phyloP scores from a whole-genome alignment of 2,329 filamentous ascomycete genomes.

The Niveomyces coronatus region DNA sequence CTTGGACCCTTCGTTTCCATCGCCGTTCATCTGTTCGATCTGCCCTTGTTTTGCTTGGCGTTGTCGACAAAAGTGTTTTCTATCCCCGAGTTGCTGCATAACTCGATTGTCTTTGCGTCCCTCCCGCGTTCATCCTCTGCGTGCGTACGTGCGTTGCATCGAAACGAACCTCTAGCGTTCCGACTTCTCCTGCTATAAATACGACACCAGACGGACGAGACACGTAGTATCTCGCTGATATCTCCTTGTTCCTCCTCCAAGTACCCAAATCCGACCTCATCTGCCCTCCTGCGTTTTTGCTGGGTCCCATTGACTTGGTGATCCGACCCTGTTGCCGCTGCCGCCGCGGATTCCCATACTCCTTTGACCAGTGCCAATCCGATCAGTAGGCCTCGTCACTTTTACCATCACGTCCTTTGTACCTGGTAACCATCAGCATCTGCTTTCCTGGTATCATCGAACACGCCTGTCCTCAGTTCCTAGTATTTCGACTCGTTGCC shows the following conservation, averaged over 20 bases:
- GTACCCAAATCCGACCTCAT: not conserved
- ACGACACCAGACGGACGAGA: slow-evolving; percentile 4
- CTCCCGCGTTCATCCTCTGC: slow-evolving; percentile 2
- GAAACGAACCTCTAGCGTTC: slow-evolving; percentile 2
- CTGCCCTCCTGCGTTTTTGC: not conserved
- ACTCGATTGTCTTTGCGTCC: slow-evolving; percentile 1
- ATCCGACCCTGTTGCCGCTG: not conserved
- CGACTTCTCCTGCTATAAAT: slow-evolving; percentile 6
- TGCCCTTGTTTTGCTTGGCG: not conserved
- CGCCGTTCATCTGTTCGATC: not conserved
- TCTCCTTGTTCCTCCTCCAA: not conserved
- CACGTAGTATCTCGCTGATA: slow-evolving; percentile 8
- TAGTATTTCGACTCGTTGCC: too few species aligned
- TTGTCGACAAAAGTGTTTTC: slow-evolving; percentile 5
- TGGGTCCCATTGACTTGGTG: slow-evolving; percentile 10
- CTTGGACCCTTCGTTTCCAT: not conserved
- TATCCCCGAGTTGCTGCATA: not conserved
- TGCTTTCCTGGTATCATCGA: too few species aligned
- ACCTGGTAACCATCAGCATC: not conserved
- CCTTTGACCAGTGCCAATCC: slow-evolving; percentile 1
- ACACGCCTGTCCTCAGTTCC: too few species aligned
- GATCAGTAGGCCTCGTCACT: slow-evolving; percentile 7
- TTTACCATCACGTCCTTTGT: not conserved
- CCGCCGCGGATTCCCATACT: slow-evolving; percentile 3
- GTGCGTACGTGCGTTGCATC: slow-evolving; percentile 6